Evolutionary conservation across 1,284 basidiomycete species (phyloP), one percentile per base, ranked within the genome.

Genomic region (Sporisorium scitamineum): DNA sequence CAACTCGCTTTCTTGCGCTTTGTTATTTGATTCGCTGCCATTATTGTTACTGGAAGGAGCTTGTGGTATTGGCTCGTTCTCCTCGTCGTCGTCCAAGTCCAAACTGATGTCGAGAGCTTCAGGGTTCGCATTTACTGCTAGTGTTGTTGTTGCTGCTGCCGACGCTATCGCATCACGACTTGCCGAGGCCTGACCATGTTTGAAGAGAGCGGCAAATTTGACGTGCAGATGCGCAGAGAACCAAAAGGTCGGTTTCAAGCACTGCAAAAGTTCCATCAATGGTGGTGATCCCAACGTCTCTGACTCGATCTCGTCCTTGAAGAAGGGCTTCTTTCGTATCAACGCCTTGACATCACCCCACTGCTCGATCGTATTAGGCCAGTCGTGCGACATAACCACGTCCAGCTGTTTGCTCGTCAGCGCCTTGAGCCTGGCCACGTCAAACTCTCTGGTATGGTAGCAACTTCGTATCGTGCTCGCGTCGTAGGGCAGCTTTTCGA

Each of bases 141-240:
- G 2, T 9, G 31, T 3, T 22, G 27, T n/a, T 10, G 50, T 16
- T 5, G 59, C 20, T 50, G 45, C 26, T 16, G 51, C n/a, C 24
- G 61, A 34, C 41, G 53, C 6, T 0, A 5, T 48, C 37, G 16
- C 14, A 22, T 20, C 10, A 16, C 3, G 5, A 2, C 16, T 20
- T 42, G 55, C 22, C 14, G 52, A 32, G 3, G 42, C 29, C 13
- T 58, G 31, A 22, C 39, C 39, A 39, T 76, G 74, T 2, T 45
- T 29, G 53, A 62, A 76, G 10, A 70, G 14, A 6, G 83, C 82
- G 11, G 82, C 71, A 37, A 83, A 90, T 54, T 92, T 91, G 69
- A 93, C 92, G 84, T 99, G 97, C 54, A 99, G 82, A 87, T 99
- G 97, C 0, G 95, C 97, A 1, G 94, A 87, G 85, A 98, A 98